Evolutionary conservation across 805 yeast species (phyloP).

Genomic region (Kodamaea fukazawae): DNA sequence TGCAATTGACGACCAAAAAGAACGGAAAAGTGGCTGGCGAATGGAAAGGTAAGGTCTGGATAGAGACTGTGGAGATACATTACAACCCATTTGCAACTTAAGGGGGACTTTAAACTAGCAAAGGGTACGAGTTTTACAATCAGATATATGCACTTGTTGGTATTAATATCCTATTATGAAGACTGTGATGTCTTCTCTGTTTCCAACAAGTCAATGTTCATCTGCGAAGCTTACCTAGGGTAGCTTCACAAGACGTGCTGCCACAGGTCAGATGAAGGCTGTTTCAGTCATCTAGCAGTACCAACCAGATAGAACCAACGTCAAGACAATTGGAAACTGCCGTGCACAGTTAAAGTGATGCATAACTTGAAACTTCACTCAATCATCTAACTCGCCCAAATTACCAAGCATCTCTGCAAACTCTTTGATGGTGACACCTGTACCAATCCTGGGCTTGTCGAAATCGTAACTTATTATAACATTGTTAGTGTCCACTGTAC

Average conservation of each 20-base stretch:
- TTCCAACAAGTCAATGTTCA: no score
- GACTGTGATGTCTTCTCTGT: not conserved
- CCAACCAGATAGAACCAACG: no score
- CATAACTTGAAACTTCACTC: no score
- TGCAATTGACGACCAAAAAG: slow-evolving; percentile 14
- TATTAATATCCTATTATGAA: not conserved
- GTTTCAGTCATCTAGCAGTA: no score
- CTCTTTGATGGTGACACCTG: slow-evolving; percentile 34
- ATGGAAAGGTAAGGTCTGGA: slow-evolving; percentile 18
- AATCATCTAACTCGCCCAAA: slow-evolving; percentile 39
- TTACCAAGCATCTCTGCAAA: slow-evolving; percentile 42
- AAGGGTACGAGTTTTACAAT: no score
- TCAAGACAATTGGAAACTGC: no score
- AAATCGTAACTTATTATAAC: slow-evolving; percentile 28
- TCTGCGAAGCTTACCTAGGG: no score
- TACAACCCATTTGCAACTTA: slow-evolving; percentile 13
- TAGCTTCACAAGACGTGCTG: no score
- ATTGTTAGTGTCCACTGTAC: slow-evolving; percentile 27
- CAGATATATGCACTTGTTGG: not conserved
- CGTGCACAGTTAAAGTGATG: no score
- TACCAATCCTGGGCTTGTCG: slow-evolving; percentile 22
- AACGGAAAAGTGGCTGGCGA: slow-evolving; percentile 18
- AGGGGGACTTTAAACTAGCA: not conserved
- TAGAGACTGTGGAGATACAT: slow-evolving; percentile 13
- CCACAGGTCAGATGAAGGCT: no score